phyloP scores from a whole-genome alignment of 208 protist species.

The Plasmodiophora brassicae region DNA sequence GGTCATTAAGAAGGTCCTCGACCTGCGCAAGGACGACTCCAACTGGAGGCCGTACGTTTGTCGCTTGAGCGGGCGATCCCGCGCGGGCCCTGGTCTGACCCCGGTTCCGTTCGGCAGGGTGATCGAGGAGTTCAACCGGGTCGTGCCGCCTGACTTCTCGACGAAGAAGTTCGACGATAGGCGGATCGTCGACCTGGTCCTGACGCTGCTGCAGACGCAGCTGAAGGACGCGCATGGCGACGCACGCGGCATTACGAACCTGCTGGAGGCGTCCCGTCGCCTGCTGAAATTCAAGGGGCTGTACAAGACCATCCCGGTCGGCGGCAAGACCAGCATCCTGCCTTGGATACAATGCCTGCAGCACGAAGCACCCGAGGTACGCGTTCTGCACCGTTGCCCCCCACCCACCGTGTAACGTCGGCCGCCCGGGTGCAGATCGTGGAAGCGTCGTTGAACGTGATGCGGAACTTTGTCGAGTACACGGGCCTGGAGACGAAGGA shows the following conservation, averaged over 20 bases:
- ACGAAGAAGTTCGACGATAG: slow-evolving; percentile 25
- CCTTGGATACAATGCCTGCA: neutral
- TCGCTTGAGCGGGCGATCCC: no score
- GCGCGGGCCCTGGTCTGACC: no score
- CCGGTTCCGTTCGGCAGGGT: no score
- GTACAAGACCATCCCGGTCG: neutral
- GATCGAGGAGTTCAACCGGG: slow-evolving; percentile 4
- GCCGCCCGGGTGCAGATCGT: neutral
- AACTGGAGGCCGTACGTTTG: no score
- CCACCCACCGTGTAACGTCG: neutral
- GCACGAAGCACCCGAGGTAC: neutral
- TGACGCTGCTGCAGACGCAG: slow-evolving; percentile 13
- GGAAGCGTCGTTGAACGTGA: neutral
- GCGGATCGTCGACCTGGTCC: neutral
- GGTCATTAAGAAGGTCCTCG: neutral
- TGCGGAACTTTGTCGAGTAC: slow-evolving; percentile 8
- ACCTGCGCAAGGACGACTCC: neutral
- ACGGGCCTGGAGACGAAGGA: slow-evolving; percentile 19
- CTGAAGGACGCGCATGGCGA: neutral
- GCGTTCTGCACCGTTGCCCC: neutral
- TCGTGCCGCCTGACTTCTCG: neutral
- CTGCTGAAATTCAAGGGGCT: slow-evolving; percentile 21
- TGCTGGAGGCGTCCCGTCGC: slow-evolving; percentile 1
- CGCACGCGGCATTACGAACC: neutral
- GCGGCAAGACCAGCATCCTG: neutral